Evolutionary conservation across 2,329 filamentous ascomycete species (phyloP), one percentile per base, ranked within the genome.

Genomic region (Mycosphaerelloides madeirae): DNA sequence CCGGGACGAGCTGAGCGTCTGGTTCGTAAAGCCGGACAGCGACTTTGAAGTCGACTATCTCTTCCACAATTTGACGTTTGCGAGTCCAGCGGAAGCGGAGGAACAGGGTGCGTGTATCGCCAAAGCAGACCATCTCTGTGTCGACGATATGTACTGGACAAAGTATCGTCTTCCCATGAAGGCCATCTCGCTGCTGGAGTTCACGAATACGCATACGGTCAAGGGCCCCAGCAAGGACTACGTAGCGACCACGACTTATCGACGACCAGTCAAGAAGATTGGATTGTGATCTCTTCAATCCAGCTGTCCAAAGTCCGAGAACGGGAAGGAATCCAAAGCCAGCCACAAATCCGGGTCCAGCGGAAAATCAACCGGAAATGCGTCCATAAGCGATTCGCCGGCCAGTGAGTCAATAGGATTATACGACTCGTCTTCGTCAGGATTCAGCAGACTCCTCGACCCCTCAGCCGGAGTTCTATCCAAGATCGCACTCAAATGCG

Each of bases 151-250:
- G 49, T 89, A 88, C 59, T 70, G 83, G 34, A 81, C 84, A 31
- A 69, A 72, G 34, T 88, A 87, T 61, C 72, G 77, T 41, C 86
- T 89, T 62, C 65, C 64, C 7, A 84, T 82, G 54, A 62, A 71
- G 37, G 79, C 77, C 0, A 76, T 82, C 1, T 76, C 76, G 33
- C 55, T 87, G 52, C 61, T 62, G 41, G 64, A 71, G 19, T 87
- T 83, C 78, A 74, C 65, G 22, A 70, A 85, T 34, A 75, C 70
- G 41, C 87, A 87, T 55, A 73, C 71, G 1, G 85, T 88, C 1
- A 78, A 76, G 19, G 85, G 85, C 0, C 85, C 84, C 2, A 80
- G 80, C 61, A 89, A 89, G 66, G 81, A 88, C 58, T 89, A 89
- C 47, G 59, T 57, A n/a, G 61, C 64, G 29, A 64, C 65, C 41